A percentile compares a stretch with the other conserved stretches of the same genome.
These are phyloP conservation scores for Chaetomiaceae sp. DNA, from an alignment of 2,329 filamentous ascomycete genomes.

Conservation along the genomic window DNA sequence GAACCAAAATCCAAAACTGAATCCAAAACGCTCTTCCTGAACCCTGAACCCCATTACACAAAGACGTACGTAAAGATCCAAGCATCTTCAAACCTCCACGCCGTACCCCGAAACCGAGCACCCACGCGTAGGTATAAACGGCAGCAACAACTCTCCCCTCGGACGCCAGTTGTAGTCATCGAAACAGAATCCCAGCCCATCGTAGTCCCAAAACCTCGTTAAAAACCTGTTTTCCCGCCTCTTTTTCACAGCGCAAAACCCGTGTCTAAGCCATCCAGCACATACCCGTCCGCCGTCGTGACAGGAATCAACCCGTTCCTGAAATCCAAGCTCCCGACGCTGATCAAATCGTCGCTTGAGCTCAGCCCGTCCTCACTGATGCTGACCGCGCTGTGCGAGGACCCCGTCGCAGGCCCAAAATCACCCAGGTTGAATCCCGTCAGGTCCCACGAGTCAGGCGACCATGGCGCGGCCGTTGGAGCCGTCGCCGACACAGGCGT, in stretches of 20 bases:
- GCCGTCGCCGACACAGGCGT: slow-evolving; percentile 35
- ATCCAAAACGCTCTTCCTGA: no score
- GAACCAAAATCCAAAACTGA: neutral
- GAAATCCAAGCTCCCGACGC: slow-evolving; percentile 40
- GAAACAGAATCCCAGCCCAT: neutral
- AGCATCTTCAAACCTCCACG: neutral
- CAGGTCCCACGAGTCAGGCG: slow-evolving; percentile 55
- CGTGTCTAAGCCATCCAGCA: slow-evolving; percentile 39
- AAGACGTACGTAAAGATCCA: neutral
- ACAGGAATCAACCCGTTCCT: slow-evolving; percentile 29
- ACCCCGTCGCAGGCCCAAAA: slow-evolving; percentile 34
- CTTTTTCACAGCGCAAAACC: slow-evolving; percentile 2
- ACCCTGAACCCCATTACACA: neutral
- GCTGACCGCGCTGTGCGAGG: slow-evolving; percentile 51
- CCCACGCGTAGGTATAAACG: neutral
- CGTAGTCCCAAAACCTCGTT: neutral
- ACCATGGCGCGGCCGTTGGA: slow-evolving; percentile 41
- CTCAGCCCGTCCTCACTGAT: slow-evolving; percentile 56
- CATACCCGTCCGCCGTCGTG: slow-evolving; percentile 21
- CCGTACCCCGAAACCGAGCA: neutral
- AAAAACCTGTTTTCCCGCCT: neutral
- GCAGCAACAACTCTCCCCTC: neutral
- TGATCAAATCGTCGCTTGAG: slow-evolving; percentile 50
- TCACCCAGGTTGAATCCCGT: slow-evolving; percentile 48
- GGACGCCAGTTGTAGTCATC: slow-evolving; percentile 1